A percentile compares a stretch with the other conserved stretches of the same genome.
phyloP scores from a whole-genome alignment of 768 basidiomycete genomes.

The Daedaleopsis nitida region DNA sequence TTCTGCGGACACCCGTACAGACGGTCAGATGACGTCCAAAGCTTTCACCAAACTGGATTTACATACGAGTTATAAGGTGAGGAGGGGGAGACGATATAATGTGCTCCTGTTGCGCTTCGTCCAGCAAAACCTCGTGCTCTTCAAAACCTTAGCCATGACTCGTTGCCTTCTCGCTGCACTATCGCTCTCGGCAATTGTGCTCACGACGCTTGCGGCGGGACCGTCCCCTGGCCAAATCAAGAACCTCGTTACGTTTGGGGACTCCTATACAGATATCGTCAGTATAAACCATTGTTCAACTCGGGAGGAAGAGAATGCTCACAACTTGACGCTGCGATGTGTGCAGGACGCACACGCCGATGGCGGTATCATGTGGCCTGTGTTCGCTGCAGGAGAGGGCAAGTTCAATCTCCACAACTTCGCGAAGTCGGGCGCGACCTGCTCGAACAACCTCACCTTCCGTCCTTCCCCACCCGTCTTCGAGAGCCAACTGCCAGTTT shows the following conservation, averaged over 20 bases:
- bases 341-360: slow-evolving; percentile 2
- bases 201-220: slow-evolving; percentile 17
- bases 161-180: background rate
- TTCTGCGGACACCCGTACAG: background rate
- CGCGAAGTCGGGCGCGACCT: slow-evolving; percentile 63
- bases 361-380: slow-evolving; percentile 46
- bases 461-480: slow-evolving; percentile 57
- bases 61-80: background rate
- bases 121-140: background rate
- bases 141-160: background rate
- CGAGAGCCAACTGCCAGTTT: slow-evolving; percentile 57
- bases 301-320: background rate
- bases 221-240: slow-evolving; percentile 50
- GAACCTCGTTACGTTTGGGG: slow-evolving; percentile 68
- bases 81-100: background rate
- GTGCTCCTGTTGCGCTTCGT: background rate
- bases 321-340: too few species aligned
- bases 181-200: background rate
- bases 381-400: slow-evolving; percentile 59
- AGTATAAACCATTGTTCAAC: background rate
- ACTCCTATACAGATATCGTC: slow-evolving; percentile 62
- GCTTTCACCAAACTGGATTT: background rate
- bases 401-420: slow-evolving; percentile 53
- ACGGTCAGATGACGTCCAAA: background rate
- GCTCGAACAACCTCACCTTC: slow-evolving; percentile 61